Evolutionary conservation across 257 asterid genomes (phyloP).

Genomic region (Nicotiana paniculata): DNA sequence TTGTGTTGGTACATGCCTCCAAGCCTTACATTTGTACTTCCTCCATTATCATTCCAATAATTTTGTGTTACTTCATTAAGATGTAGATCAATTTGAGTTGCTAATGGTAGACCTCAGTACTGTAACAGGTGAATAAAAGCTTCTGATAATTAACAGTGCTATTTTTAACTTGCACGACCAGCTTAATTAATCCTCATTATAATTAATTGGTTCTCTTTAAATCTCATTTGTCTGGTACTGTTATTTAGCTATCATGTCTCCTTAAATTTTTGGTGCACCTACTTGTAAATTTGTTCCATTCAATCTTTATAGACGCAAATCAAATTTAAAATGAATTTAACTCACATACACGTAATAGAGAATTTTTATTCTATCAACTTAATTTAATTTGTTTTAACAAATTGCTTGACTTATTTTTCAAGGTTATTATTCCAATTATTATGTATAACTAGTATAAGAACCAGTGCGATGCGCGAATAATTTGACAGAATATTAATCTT

Average conservation of each 20-base stretch:
- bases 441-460: no score
- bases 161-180: background rate
- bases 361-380: no score
- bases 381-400: no score
- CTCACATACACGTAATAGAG: no score
- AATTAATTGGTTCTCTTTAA: background rate
- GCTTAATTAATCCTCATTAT: background rate
- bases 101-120: background rate
- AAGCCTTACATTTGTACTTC: background rate
- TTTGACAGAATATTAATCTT: no score
- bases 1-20: background rate
- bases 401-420: no score
- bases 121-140: background rate
- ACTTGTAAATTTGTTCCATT: background rate
- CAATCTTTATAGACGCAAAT: background rate
- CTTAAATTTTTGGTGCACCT: no score
- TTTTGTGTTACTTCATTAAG: background rate
- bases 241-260: background rate
- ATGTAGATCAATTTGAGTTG: background rate
- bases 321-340: no score
- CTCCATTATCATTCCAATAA: background rate
- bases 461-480: no score
- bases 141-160: background rate
- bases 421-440: no score
- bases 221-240: background rate